Conservation (phyloP, 2,329 filamentous ascomycete species). For the Neocatenulostroma microsporum region DNA sequence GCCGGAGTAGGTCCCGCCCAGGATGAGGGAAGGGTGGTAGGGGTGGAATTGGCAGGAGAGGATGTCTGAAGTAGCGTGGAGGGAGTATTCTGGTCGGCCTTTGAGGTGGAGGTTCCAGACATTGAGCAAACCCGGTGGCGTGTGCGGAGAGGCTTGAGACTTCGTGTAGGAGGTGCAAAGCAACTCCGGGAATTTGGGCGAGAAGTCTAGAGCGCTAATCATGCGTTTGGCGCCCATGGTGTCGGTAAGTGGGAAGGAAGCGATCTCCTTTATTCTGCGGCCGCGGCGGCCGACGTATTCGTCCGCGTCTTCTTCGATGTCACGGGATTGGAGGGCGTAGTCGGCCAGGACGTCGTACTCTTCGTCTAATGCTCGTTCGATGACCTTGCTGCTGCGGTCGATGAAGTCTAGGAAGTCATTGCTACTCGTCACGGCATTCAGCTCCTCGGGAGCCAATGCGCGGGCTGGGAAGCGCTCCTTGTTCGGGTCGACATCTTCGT, state of each 20-base stretch:
- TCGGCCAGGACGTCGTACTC: slow-evolving; percentile 95
- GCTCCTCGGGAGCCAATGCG: slow-evolving; percentile 72
- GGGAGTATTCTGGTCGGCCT: slow-evolving; percentile 89
- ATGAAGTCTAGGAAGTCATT: slow-evolving; percentile 93
- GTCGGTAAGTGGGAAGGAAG: slow-evolving; percentile 75
- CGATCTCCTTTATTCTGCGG: slow-evolving; percentile 73
- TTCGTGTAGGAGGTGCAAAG: slow-evolving; percentile 94
- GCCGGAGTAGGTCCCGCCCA: slow-evolving; percentile 92
- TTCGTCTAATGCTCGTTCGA: slow-evolving; percentile 88
- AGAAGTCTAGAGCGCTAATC: slow-evolving; percentile 93
- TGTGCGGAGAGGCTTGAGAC: slow-evolving; percentile 57
- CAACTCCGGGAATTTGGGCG: slow-evolving; percentile 81
- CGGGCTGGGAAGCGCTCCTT: slow-evolving; percentile 63
- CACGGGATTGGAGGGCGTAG: slow-evolving; percentile 71
- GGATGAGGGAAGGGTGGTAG: slow-evolving; percentile 91
- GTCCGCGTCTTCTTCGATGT: slow-evolving; percentile 64
- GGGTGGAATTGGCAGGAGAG: slow-evolving; percentile 96
- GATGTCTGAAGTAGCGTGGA: slow-evolving; percentile 93
- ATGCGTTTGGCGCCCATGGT: slow-evolving; percentile 97
- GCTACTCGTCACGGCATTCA: slow-evolving; percentile 82
- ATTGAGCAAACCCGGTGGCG: slow-evolving; percentile 85
- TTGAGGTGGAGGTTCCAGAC: slow-evolving; percentile 97
- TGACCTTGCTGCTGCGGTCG: slow-evolving; percentile 91
- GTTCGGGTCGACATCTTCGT: slow-evolving; percentile 39
- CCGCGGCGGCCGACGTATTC: slow-evolving; percentile 65